Percentiles rank a stretch among this genome's conserved stretches.
These are phyloP conservation scores for Vitis rupestris DNA, from an alignment of 164 flowering plant species.

Conservation along the genomic window DNA sequence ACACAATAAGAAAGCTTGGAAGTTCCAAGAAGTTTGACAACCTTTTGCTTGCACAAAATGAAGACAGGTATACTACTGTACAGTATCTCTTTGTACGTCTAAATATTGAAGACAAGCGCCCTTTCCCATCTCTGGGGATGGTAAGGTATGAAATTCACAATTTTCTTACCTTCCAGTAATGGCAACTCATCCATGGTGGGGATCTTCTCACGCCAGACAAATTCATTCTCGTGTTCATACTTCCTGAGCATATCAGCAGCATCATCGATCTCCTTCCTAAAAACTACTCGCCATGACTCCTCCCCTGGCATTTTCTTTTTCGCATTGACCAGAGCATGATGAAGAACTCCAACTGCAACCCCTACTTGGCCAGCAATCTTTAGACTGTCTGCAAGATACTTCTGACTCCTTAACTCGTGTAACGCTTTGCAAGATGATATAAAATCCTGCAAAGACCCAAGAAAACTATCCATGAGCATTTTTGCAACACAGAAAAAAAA, in stretches of 20 bases:
- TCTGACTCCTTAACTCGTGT: slow-evolving; percentile 50
- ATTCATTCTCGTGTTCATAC: slow-evolving; percentile 52
- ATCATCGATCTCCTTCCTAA: slow-evolving; percentile 32
- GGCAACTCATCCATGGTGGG: slow-evolving; percentile 47
- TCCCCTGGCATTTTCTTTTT: slow-evolving; percentile 38
- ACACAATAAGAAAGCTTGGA: no score
- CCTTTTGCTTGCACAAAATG: no score
- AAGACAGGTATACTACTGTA: no score
- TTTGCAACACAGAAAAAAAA: background rate
- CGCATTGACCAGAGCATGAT: slow-evolving; percentile 26
- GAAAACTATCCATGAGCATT: background rate
- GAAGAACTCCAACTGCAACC: slow-evolving; percentile 51
- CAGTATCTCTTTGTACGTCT: slow-evolving; percentile 10
- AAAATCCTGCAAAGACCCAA: slow-evolving; percentile 46
- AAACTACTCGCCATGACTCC: slow-evolving; percentile 44
- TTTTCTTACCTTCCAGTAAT: slow-evolving; percentile 39
- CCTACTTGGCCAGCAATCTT: slow-evolving; percentile 39
- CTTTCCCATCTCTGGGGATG: slow-evolving; percentile 40
- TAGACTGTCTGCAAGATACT: slow-evolving; percentile 41
- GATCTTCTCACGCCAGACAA: slow-evolving; percentile 51
- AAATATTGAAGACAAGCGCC: slow-evolving; percentile 44
- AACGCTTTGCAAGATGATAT: slow-evolving; percentile 37
- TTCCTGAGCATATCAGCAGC: slow-evolving; percentile 37
- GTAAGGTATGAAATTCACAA: slow-evolving; percentile 44
- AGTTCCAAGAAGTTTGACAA: no score